Conservation (phyloP, 768 basidiomycete species). For the Candolleomyces eurysporus region DNA sequence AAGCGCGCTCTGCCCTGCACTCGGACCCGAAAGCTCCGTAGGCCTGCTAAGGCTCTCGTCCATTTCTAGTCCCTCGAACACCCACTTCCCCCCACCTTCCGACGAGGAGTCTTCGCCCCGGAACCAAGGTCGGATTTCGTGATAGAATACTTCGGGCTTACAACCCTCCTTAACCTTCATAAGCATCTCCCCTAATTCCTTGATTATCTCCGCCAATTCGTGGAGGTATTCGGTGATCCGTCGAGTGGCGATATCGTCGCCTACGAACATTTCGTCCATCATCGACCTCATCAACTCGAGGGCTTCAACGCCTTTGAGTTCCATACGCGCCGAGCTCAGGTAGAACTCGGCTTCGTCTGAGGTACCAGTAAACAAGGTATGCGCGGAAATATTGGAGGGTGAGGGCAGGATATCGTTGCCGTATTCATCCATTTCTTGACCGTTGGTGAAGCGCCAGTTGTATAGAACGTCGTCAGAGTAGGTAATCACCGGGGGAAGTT, state of each 20-base stretch:
- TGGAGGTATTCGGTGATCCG: constrained; percentile 65
- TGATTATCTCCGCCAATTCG: constrained; percentile 62
- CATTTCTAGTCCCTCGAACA: constrained; percentile 45
- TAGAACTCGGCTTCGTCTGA: constrained; percentile 86
- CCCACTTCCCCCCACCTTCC: constrained; percentile 43
- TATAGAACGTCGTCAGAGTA: constrained; percentile 92
- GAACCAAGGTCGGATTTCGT: constrained; percentile 78
- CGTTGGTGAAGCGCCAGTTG: constrained; percentile 59
- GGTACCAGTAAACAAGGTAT: constrained; percentile 75
- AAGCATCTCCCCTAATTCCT: constrained; percentile 59
- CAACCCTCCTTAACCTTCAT: constrained; percentile 66
- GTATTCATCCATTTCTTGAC: constrained; percentile 23
- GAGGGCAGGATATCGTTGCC: constrained; percentile 36
- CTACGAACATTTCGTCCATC: constrained; percentile 87
- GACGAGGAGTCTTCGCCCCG: constrained; percentile 62
- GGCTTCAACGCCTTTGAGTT: constrained; percentile 80
- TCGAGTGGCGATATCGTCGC: constrained; percentile 59
- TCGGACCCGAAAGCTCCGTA: constrained; percentile 73
- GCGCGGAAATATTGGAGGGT: constrained; percentile 59
- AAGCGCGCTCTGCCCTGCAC: constrained; percentile 81
- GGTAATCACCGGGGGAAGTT: constrained; percentile 84
- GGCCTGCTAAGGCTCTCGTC: constrained; percentile 40
- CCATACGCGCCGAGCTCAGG: constrained; percentile 81
- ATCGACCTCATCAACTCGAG: constrained; percentile 82
- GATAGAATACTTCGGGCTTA: constrained; percentile 71